These are phyloP conservation scores for Cyberlindnera euphorbiiphila DNA, from an alignment of 805 yeast genomes.

Conservation along the genomic window DNA sequence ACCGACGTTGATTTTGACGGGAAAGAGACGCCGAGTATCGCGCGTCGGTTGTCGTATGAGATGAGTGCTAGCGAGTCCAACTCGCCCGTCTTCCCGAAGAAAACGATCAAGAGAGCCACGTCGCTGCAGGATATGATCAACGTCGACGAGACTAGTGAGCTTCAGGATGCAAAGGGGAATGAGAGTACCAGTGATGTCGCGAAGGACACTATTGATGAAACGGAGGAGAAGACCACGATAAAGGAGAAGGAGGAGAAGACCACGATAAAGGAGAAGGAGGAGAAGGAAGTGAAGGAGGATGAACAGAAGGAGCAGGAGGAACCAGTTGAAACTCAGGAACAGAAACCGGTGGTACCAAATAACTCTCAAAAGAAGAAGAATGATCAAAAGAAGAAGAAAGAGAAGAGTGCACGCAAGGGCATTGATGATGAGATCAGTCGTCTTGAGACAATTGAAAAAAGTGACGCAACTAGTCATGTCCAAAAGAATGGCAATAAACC, in stretches of 20 bases:
- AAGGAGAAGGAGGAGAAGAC: no score
- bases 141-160: constrained; percentile 12
- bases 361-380: background rate
- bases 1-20: constrained; percentile 43
- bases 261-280: background rate
- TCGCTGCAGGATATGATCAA: constrained; percentile 19
- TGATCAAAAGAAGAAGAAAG: constrained; percentile 1
- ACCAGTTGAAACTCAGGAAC: no score
- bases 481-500: constrained; percentile 41
- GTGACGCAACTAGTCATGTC: background rate
- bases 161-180: constrained; percentile 15
- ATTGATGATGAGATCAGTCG: constrained; percentile 10
- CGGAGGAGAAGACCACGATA: no score
- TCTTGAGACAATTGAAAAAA: constrained; percentile 24
- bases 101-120: constrained; percentile 17
- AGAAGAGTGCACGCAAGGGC: constrained; percentile 1
- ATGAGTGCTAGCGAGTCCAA: constrained; percentile 21
- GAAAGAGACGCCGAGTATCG: constrained; percentile 34
- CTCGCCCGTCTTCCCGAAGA: constrained; percentile 26
- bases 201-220: no score
- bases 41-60: constrained; percentile 29
- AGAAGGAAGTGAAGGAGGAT: constrained; percentile 2
- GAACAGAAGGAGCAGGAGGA: background rate
- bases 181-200: constrained; percentile 4
- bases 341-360: no score